These are phyloP conservation scores for Trichoderma lentiforme DNA, from an alignment of 2,329 filamentous ascomycete genomes.

Conservation along the genomic window DNA sequence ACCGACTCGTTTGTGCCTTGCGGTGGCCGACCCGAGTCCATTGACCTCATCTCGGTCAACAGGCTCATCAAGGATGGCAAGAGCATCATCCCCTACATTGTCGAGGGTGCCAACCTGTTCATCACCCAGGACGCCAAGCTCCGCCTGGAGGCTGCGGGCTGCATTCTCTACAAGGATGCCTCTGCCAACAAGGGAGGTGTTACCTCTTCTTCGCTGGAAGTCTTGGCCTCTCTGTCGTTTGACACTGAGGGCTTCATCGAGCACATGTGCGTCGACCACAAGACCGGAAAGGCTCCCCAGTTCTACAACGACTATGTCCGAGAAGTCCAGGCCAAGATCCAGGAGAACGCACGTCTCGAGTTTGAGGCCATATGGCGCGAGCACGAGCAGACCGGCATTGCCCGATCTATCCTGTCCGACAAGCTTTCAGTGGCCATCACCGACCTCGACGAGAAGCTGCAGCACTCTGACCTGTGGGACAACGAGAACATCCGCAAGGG, in stretches of 20 bases:
- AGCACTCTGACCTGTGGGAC: constrained; percentile 88
- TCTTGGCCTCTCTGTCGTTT: constrained; percentile 90
- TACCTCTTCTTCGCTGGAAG: constrained; percentile 93
- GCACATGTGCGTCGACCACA: constrained; percentile 84
- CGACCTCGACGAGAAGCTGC: constrained; percentile 92
- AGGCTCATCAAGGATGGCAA: constrained; percentile 91
- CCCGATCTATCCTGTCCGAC: constrained; percentile 86
- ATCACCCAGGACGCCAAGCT: constrained; percentile 98
- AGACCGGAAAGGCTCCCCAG: constrained; percentile 67
- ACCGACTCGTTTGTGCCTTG: constrained; percentile 94
- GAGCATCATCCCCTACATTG: constrained; percentile 83
- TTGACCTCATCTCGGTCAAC: constrained; percentile 83
- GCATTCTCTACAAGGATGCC: constrained; percentile 94
- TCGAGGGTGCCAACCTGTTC: constrained; percentile 97
- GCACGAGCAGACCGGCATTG: constrained; percentile 73
- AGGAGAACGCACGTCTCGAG: constrained; percentile 86
- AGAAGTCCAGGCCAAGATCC: constrained; percentile 85
- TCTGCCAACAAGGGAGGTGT: constrained; percentile 99
- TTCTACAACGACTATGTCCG: constrained; percentile 95
- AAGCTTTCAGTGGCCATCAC: constrained; percentile 90
- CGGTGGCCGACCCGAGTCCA: constrained; percentile 92
- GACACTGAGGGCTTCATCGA: constrained; percentile 83
- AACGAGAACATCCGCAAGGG: constrained; percentile 73
- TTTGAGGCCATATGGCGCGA: constrained; percentile 99
- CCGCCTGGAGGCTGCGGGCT: constrained; percentile 90